A percentile compares a stretch with the other conserved stretches of the same genome.
phyloP scores from a whole-genome alignment of 2,329 filamentous ascomycete genomes.

The Phoma sp. region DNA sequence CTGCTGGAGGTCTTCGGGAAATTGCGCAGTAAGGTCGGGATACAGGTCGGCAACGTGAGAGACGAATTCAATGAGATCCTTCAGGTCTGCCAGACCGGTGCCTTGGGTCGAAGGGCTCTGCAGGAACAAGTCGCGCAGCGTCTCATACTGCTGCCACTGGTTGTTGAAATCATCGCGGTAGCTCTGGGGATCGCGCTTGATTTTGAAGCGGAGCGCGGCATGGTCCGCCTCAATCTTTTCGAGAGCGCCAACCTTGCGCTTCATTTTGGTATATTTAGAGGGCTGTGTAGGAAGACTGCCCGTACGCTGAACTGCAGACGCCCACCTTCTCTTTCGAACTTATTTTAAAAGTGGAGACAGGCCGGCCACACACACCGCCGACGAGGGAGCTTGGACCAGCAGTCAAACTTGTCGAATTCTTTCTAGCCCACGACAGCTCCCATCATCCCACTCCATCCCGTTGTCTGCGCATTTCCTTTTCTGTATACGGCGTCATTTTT shows the following conservation, averaged over 20 bases:
- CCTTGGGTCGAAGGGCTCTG: conserved; percentile 79
- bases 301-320: not conserved
- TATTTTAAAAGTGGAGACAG: conserved; percentile 26
- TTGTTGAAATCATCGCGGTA: conserved; percentile 88
- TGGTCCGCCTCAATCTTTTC: conserved; percentile 84
- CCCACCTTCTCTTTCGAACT: conserved; percentile 11
- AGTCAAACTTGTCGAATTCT: conserved; percentile 3
- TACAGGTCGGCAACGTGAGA: conserved; percentile 95
- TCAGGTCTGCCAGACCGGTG: conserved; percentile 81
- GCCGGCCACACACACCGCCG: not conserved
- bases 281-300: not conserved
- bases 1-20: conserved; percentile 79
- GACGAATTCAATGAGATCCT: conserved; percentile 91
- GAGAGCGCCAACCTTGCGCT: conserved; percentile 87
- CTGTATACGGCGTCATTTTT: conserved; percentile 10
- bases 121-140: conserved; percentile 89
- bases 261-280: conserved; percentile 62
- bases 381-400: conserved; percentile 1
- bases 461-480: conserved; percentile 6
- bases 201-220: conserved; percentile 89
- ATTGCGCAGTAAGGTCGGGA: conserved; percentile 76
- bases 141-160: conserved; percentile 91
- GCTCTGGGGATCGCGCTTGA: conserved; percentile 84
- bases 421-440: conserved; percentile 4
- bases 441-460: not conserved